Evolutionary conservation across 2,329 filamentous ascomycete species (phyloP).

Genomic region (Botrytis elliptica): DNA sequence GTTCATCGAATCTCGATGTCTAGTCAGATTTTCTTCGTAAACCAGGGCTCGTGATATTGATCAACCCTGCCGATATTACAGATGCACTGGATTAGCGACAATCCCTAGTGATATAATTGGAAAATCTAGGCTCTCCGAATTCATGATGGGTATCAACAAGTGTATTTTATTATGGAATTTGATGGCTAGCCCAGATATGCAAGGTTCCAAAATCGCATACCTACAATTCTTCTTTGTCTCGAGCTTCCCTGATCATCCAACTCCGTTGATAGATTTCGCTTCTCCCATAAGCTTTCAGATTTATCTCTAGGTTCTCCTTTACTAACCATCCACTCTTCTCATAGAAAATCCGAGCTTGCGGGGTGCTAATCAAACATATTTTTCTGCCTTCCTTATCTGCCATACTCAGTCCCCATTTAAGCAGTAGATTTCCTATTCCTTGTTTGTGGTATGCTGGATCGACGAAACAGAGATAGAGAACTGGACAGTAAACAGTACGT

Average conservation of each 20-base stretch:
- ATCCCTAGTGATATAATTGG: not conserved
- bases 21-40: not conserved
- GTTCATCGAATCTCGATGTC: not conserved
- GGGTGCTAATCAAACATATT: conserved; percentile 30
- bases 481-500: not conserved
- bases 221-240: not conserved
- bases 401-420: conserved; percentile 23
- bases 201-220: not conserved
- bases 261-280: conserved; percentile 25
- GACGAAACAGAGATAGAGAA: conserved; percentile 28
- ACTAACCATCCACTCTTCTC: conserved; percentile 36
- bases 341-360: conserved; percentile 28
- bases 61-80: not conserved
- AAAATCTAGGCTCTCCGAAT: no score
- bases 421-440: conserved; percentile 27
- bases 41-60: not conserved
- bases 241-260: conserved; percentile 27
- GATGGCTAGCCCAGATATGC: not conserved
- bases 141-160: not conserved
- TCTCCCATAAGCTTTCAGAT: conserved; percentile 28
- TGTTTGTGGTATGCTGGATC: conserved; percentile 26
- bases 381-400: conserved; percentile 23
- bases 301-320: conserved; percentile 28
- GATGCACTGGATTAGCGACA: not conserved
- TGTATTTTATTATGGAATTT: not conserved